These are phyloP conservation scores for Platismatia glauca DNA, from an alignment of 495 filamentous ascomycete species.

Conservation along the genomic window DNA sequence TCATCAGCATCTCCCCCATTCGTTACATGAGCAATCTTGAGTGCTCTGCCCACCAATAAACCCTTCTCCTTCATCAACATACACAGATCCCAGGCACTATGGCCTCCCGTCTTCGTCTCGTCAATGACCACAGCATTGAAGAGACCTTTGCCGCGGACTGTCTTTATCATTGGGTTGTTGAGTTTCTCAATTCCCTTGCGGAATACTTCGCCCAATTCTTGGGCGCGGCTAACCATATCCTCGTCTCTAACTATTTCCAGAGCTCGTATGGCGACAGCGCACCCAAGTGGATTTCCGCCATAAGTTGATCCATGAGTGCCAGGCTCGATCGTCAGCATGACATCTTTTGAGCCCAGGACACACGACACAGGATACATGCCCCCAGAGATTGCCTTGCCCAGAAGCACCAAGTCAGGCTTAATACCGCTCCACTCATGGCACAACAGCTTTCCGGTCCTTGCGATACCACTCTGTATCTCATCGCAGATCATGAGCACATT, in stretches of 20 bases:
- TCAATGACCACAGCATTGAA: conserved; percentile 97
- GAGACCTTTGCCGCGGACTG: conserved; percentile 83
- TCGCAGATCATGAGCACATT: conserved; percentile 94
- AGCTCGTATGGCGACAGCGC: conserved; percentile 92
- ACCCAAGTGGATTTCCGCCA: conserved; percentile 94
- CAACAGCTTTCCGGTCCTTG: conserved; percentile 83
- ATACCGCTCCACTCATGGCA: conserved; percentile 92
- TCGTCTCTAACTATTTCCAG: conserved; percentile 91
- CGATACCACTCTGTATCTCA: conserved; percentile 98
- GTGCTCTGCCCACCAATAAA: conserved; percentile 60
- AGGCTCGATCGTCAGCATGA: conserved; percentile 96
- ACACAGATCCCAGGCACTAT: conserved; percentile 95
- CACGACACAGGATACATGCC: conserved; percentile 98
- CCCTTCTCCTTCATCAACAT: conserved; percentile 94
- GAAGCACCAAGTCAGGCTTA: conserved; percentile 86
- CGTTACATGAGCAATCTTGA: conserved; percentile 36
- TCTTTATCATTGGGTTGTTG: conserved; percentile 69
- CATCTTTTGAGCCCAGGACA: conserved; percentile 77
- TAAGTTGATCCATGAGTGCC: conserved; percentile 97
- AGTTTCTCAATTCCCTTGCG: conserved; percentile 63
- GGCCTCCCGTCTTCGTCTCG: conserved; percentile 73
- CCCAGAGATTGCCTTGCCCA: conserved; percentile 95
- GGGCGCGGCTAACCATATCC: conserved; percentile 71
- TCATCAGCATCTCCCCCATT: conserved; percentile 33
- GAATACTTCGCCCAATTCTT: conserved; percentile 75